Evolutionary conservation across 2,329 filamentous ascomycete species (phyloP).

Genomic region (Aspergillus chevalieri): DNA sequence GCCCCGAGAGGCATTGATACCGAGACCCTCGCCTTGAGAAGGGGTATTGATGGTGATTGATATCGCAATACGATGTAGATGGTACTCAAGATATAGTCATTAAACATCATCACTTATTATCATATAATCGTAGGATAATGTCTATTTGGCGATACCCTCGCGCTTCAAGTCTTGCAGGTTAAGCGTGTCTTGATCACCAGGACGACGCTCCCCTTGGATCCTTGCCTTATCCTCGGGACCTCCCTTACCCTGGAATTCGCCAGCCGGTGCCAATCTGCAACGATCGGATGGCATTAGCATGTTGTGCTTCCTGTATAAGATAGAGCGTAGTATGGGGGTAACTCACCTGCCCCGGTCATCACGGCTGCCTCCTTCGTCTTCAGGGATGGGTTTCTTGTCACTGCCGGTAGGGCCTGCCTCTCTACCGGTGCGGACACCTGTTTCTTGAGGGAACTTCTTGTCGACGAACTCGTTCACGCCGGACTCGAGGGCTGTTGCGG

Average conservation of each 20-base stretch:
- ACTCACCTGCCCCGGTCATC: conserved; percentile 34
- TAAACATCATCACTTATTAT: background rate
- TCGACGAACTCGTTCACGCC: conserved; percentile 36
- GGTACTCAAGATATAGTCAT: no score
- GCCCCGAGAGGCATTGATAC: no score
- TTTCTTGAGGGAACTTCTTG: conserved; percentile 30
- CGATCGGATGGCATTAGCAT: conserved; percentile 2
- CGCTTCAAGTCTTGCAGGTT: conserved; percentile 20
- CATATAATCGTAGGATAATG: conserved; percentile 7
- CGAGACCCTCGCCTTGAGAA: no score
- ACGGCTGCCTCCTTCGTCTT: conserved; percentile 35
- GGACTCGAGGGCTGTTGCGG: conserved; percentile 24
- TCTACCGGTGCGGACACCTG: conserved; percentile 32
- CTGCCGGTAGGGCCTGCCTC: conserved; percentile 29
- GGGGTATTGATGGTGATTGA: no score
- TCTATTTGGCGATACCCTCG: conserved; percentile 12
- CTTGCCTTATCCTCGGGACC: conserved; percentile 32
- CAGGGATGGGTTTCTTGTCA: conserved; percentile 34
- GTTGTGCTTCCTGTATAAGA: background rate
- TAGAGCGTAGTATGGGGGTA: background rate
- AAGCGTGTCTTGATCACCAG: conserved; percentile 23
- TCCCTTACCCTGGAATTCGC: conserved; percentile 30
- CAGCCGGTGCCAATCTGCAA: conserved; percentile 28
- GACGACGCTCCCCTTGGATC: conserved; percentile 18
- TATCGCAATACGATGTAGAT: no score